Percentiles rank a stretch among this genome's conserved stretches.
Conservation (phyloP, 2,329 filamentous ascomycete genomes). For the Pseudogymnoascus sp. region DNA sequence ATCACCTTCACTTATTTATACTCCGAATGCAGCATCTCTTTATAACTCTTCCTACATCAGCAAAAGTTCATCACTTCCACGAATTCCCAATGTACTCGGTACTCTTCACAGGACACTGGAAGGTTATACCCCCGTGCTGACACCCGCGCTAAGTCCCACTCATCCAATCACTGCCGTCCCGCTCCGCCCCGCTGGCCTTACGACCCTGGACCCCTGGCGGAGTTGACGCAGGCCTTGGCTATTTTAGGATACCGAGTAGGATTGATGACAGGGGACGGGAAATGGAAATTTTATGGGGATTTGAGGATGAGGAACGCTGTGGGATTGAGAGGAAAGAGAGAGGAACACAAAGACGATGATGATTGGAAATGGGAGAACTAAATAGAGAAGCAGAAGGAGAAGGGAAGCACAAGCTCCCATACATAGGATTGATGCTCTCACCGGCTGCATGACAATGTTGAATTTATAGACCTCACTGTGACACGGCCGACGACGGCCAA, state of each 20-base stretch:
- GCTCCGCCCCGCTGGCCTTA: background rate
- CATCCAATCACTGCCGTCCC: background rate
- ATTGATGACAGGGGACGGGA: background rate
- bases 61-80: background rate
- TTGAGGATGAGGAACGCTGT: background rate
- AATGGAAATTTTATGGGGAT: background rate
- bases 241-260: background rate
- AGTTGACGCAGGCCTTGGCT: background rate
- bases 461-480: conserved; percentile 1
- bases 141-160: background rate
- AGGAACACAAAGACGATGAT: background rate
- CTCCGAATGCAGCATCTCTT: background rate
- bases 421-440: background rate
- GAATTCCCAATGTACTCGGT: background rate
- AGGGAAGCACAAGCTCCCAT: background rate
- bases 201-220: background rate
- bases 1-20: background rate
- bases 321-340: background rate
- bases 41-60: background rate
- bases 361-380: background rate
- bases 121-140: background rate
- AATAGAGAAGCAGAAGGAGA: background rate
- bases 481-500: background rate
- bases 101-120: background rate
- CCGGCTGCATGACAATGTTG: background rate